phyloP scores from a whole-genome alignment of 768 basidiomycete genomes.

The Pleurotus ostreatus region DNA sequence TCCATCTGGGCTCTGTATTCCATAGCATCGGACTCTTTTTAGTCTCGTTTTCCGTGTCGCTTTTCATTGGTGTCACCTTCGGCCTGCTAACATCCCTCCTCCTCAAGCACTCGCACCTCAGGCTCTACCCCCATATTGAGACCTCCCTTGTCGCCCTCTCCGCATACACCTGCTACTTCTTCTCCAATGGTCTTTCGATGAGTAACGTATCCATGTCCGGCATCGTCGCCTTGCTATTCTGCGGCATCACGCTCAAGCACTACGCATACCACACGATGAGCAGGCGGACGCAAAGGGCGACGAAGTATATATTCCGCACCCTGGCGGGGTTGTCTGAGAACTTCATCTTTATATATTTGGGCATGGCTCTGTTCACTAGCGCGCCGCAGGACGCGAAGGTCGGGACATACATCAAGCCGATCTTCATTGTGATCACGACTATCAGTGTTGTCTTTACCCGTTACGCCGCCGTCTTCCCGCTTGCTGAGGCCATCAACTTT shows the following conservation, averaged over 20 bases:
- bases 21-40: conserved; percentile 98
- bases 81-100: conserved; percentile 89
- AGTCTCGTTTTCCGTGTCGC: conserved; percentile 90
- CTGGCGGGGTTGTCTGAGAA: conserved; percentile 96
- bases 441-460: conserved; percentile 93
- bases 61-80: conserved; percentile 89
- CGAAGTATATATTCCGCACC: conserved; percentile 92
- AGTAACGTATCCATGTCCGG: conserved; percentile 45
- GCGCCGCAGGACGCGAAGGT: conserved; percentile 75
- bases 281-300: conserved; percentile 85
- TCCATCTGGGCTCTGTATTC: conserved; percentile 85
- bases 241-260: conserved; percentile 98
- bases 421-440: conserved; percentile 90
- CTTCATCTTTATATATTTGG: conserved; percentile 99
- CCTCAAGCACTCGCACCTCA: conserved; percentile 90
- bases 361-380: conserved; percentile 92
- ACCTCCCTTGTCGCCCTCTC: conserved; percentile 93
- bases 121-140: conserved; percentile 88
- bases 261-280: conserved; percentile 99
- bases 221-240: conserved; percentile 96
- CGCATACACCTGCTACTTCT: conserved; percentile 97
- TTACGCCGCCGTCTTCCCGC: conserved; percentile 93
- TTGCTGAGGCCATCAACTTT: conserved; percentile 93
- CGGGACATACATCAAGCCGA: conserved; percentile 85
- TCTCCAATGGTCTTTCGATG: conserved; percentile 94